Percentiles rank a stretch among this genome's conserved stretches.
Conservation (phyloP, 768 basidiomycete genomes). For the Leccinum aurantiacum region DNA sequence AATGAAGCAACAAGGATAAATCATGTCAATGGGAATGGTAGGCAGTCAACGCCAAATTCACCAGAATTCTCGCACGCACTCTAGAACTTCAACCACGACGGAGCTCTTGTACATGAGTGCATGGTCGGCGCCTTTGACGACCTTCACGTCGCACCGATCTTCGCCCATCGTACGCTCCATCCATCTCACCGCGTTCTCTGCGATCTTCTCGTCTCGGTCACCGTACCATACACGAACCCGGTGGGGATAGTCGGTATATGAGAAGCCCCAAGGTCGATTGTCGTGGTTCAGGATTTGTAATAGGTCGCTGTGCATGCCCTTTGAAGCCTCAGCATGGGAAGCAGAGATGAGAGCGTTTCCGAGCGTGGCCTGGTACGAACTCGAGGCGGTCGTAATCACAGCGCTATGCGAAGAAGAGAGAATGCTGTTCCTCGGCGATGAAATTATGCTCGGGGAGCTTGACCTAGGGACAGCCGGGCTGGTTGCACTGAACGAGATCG, state of each 20-base stretch:
- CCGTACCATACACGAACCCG: slow-evolving; percentile 89
- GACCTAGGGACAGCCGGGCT: slow-evolving; percentile 30
- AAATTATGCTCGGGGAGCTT: slow-evolving; percentile 51
- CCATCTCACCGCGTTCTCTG: slow-evolving; percentile 87
- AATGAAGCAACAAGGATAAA: slow-evolving; percentile 20
- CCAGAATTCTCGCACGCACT: slow-evolving; percentile 64
- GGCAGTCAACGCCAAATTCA: slow-evolving; percentile 16
- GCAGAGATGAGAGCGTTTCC: slow-evolving; percentile 90
- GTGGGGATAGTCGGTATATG: slow-evolving; percentile 76
- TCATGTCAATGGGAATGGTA: slow-evolving; percentile 4
- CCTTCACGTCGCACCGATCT: slow-evolving; percentile 72
- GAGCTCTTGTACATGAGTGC: slow-evolving; percentile 89
- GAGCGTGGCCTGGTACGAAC: slow-evolving; percentile 60
- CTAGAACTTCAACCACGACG: slow-evolving; percentile 84
- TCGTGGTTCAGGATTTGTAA: slow-evolving; percentile 91
- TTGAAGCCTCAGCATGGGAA: slow-evolving; percentile 91
- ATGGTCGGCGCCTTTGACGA: slow-evolving; percentile 89
- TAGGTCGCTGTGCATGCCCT: slow-evolving; percentile 88
- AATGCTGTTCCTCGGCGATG: slow-evolving; percentile 51
- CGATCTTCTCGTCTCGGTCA: slow-evolving; percentile 90
- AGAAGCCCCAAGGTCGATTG: slow-evolving; percentile 87
- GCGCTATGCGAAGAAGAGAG: slow-evolving; percentile 30
- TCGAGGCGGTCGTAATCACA: slow-evolving; percentile 26
- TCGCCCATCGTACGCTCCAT: slow-evolving; percentile 84
- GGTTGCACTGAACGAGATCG: slow-evolving; percentile 59